Conservation (phyloP, 2,329 filamentous ascomycete genomes). For the Hortaea sp. region DNA sequence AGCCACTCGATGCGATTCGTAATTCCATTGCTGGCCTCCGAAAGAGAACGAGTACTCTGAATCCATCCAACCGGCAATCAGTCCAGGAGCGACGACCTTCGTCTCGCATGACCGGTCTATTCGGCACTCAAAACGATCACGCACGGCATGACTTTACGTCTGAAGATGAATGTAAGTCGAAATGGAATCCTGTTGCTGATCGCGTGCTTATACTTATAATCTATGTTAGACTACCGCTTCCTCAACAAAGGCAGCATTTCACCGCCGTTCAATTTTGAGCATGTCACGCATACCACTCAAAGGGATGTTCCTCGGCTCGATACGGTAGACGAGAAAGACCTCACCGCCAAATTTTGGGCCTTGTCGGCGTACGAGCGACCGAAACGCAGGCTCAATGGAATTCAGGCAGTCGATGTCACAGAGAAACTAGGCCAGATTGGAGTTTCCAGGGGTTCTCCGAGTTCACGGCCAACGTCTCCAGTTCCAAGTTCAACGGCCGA, state of each 20-base stretch:
- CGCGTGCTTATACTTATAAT: not conserved
- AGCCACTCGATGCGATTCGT: conserved; percentile 16
- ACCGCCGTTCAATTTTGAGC: conserved; percentile 54
- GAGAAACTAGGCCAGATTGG: conserved; percentile 5
- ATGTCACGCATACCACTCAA: conserved; percentile 50
- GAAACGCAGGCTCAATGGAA: conserved; percentile 40
- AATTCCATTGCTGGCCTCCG: conserved; percentile 13
- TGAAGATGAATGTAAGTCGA: conserved; percentile 11
- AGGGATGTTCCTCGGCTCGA: conserved; percentile 45
- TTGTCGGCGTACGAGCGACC: conserved; percentile 44
- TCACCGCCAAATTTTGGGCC: conserved; percentile 45
- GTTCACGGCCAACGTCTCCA: conserved; percentile 9
- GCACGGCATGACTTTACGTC: conserved; percentile 4
- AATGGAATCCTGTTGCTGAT: not conserved
- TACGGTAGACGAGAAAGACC: conserved; percentile 40
- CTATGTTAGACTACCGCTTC: conserved; percentile 17
- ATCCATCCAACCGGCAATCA: conserved; percentile 2
- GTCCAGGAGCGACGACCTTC: not conserved
- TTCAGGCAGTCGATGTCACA: conserved; percentile 38
- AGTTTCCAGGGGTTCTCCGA: conserved; percentile 3
- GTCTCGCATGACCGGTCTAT: not conserved
- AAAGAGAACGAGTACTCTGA: conserved; percentile 5
- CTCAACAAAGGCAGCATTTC: conserved; percentile 44
- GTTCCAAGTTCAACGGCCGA: not conserved
- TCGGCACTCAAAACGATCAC: not conserved